A percentile compares a stretch with the other conserved stretches of the same genome.
Conservation (phyloP, 1,139 yeast genomes). For the Citeromyces hawaiiensis region DNA sequence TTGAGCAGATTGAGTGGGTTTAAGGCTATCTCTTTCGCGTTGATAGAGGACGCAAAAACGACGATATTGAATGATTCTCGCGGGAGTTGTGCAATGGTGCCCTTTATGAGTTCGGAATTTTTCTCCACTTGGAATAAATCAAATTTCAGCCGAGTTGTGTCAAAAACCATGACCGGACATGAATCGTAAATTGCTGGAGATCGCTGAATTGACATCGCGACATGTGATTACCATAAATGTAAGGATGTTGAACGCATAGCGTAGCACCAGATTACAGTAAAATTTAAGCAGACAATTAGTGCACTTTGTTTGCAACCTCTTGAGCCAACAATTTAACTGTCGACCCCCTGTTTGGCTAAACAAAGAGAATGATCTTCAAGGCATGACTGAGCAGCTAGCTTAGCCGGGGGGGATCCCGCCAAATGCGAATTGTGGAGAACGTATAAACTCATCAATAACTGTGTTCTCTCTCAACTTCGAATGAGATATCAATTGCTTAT, state of each 20-base stretch:
- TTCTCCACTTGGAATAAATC: neutral
- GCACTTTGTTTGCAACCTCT: no score
- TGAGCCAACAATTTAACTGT: no score
- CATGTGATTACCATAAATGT: neutral
- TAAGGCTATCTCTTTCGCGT: neutral
- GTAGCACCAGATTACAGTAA: no score
- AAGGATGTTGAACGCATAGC: neutral
- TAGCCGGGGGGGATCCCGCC: no score
- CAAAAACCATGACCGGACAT: neutral
- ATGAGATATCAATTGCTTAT: no score
- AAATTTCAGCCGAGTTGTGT: neutral
- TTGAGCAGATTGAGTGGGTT: slow-evolving; percentile 26
- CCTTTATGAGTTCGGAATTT: neutral
- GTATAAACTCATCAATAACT: no score
- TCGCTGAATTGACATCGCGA: neutral
- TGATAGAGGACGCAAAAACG: neutral
- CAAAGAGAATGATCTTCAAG: no score
- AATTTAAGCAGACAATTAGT: no score
- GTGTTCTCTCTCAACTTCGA: no score
- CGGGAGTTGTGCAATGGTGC: neutral
- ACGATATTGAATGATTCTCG: neutral
- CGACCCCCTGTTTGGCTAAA: no score
- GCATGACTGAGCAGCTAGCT: no score
- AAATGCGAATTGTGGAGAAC: no score
- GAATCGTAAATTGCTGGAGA: neutral